Evolutionary conservation across 495 filamentous ascomycete species (phyloP).

Genomic region (Penicillium waksmanii): DNA sequence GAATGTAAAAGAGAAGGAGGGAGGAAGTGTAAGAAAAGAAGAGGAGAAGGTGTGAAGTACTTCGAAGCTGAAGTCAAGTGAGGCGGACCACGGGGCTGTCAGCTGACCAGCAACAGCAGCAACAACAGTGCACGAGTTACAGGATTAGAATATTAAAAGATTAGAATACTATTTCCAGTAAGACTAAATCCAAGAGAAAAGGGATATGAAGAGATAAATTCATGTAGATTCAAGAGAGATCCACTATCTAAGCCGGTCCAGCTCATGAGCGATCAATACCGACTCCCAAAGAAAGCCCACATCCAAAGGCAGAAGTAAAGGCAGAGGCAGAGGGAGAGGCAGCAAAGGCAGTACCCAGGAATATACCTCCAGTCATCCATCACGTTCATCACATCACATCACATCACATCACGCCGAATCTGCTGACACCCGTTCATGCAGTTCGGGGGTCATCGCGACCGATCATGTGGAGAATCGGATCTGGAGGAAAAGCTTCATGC

Average conservation of each 20-base stretch:
- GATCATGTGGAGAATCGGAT: not conserved
- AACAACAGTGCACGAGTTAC: no score
- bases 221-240: constrained; percentile 1
- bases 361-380: not conserved
- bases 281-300: constrained; percentile 12
- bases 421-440: not conserved
- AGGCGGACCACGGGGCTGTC: no score
- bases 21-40: constrained; percentile 1
- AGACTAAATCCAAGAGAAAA: no score
- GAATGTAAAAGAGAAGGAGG: not conserved
- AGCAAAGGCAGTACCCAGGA: not conserved
- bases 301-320: not conserved
- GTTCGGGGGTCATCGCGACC: constrained; percentile 1
- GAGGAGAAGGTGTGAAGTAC: no score
- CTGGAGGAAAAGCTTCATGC: not conserved
- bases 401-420: not conserved
- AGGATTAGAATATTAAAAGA: no score
- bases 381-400: not conserved
- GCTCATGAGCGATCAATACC: constrained; percentile 8
- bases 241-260: constrained; percentile 6
- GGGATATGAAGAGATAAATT: not conserved
- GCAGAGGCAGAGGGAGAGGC: no score
- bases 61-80: no score
- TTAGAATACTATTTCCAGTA: no score
- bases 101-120: no score